Percentiles rank a stretch among this genome's conserved stretches.
Evolutionary conservation across 2,329 filamentous ascomycete species (phyloP).

Genomic region (Neofusicoccum ribis): DNA sequence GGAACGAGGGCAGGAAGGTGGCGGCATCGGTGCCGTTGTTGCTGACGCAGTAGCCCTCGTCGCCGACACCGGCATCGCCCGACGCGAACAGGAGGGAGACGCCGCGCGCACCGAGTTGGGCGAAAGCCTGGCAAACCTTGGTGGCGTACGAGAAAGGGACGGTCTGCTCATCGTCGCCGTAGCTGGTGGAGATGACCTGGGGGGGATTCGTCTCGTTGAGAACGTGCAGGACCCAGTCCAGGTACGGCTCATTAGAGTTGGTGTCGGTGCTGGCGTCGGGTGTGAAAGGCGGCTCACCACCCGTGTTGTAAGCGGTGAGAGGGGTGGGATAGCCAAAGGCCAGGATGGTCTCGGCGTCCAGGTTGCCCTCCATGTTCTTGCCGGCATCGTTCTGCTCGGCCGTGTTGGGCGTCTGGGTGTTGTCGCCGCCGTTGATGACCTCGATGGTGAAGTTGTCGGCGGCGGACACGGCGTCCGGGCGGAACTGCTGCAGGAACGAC

Average conservation of each 20-base stretch:
- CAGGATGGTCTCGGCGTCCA: slow-evolving; percentile 61
- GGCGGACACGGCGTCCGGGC: slow-evolving; percentile 20
- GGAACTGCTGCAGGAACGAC: slow-evolving; percentile 20
- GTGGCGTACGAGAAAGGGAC: slow-evolving; percentile 62
- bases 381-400: slow-evolving; percentile 18
- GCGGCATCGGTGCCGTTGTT: slow-evolving; percentile 60
- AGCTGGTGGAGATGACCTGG: slow-evolving; percentile 64
- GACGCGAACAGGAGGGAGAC: slow-evolving; percentile 63
- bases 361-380: slow-evolving; percentile 21
- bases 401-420: slow-evolving; percentile 19
- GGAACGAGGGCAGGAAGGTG: slow-evolving; percentile 63
- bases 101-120: slow-evolving; percentile 67
- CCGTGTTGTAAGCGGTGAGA: slow-evolving; percentile 61
- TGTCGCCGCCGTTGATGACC: slow-evolving; percentile 20
- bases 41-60: slow-evolving; percentile 53
- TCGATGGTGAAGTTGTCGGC: slow-evolving; percentile 21
- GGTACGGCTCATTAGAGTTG: slow-evolving; percentile 68
- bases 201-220: slow-evolving; percentile 59
- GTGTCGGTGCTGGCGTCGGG: slow-evolving; percentile 46
- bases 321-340: slow-evolving; percentile 56
- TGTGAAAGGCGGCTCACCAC: slow-evolving; percentile 55
- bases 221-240: slow-evolving; percentile 59
- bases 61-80: slow-evolving; percentile 62
- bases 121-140: slow-evolving; percentile 64
- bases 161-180: slow-evolving; percentile 67